Percentiles rank a stretch among this genome's conserved stretches.
phyloP scores from a whole-genome alignment of 176 grass and related monocot genomes.

The Triticum monococcum region DNA sequence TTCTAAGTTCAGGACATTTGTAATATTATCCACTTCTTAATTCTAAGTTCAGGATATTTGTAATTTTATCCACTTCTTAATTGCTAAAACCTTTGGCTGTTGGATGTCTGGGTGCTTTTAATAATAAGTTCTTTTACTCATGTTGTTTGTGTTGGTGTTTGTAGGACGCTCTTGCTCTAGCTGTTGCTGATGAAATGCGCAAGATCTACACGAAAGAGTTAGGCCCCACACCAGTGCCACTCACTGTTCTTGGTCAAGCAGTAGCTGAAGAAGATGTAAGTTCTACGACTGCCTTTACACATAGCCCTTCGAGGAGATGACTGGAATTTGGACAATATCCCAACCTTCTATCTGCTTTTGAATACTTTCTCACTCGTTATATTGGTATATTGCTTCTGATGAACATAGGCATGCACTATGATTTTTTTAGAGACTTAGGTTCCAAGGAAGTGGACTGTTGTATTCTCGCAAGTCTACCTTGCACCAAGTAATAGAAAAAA shows the following conservation, averaged over 20 bases:
- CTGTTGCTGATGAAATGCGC: slow-evolving; percentile 82
- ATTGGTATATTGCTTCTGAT: neutral
- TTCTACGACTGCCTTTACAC: slow-evolving; percentile 9
- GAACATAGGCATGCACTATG: neutral
- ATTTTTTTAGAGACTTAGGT: slow-evolving; percentile 6
- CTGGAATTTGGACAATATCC: neutral
- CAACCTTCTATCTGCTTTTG: neutral
- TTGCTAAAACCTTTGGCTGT: neutral
- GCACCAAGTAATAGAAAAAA: neutral
- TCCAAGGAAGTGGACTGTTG: neutral
- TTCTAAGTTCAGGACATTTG: neutral
- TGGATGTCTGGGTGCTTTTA: neutral
- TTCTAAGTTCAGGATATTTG: neutral
- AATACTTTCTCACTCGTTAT: neutral
- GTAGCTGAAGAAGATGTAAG: slow-evolving; percentile 91
- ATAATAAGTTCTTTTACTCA: neutral
- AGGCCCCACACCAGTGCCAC: slow-evolving; percentile 75
- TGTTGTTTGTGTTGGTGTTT: slow-evolving; percentile 12
- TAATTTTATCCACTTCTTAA: neutral
- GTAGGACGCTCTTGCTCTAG: slow-evolving; percentile 84
- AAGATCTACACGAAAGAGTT: slow-evolving; percentile 81
- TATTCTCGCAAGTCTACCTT: neutral
- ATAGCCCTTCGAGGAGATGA: neutral
- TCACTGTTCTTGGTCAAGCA: slow-evolving; percentile 74
- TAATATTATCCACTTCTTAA: neutral